Base-by-base conservation (phyloP, 331 rosid genomes). In the Quercus lobata region DNA sequence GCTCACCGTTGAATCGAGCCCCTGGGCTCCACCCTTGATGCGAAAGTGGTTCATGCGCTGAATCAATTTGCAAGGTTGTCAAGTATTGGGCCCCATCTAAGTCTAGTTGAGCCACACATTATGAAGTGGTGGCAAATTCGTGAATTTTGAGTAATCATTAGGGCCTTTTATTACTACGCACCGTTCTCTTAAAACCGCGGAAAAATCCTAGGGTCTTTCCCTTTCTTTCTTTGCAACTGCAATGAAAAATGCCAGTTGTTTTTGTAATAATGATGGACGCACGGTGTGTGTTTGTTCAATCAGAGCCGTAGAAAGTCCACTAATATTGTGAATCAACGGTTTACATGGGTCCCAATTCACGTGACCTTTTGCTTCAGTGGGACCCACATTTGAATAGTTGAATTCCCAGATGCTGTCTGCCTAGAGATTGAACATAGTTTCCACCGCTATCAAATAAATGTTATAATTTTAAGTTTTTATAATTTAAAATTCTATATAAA, bases 1-100 rank as follows among this genome's bases (percentile, higher is more conserved):
- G 61, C 80, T 77, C 81, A 70, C 79, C 82, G 88, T 79, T 82
- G 55, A 82, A 77, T 78, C n/a, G 4, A 22, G 54, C 69, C n/a
- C 1, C n/a, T 17, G 81, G 79, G 73, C 76, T 25, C 83, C 88
- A 52, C 77, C 29, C 17, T 12, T 14, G 18, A 4, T 4, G 17
- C 56, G 41, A 58, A 21, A 2, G 32, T 65, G 35, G 1, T 5
- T 4, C 34, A 65, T 30, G 57, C 5, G 2, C 6, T 35, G 1
- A 5, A 6, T 21, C 62, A 16, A 17, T 34, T 19, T 16, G 44
- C 52, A 4, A 4, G 0, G 57, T 9, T 18, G 72, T 46, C 72
- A 72, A 7, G 1, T 19, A 1, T 0, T 15, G 75, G 30, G 75
- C 53, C 74, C 79, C 78, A 21, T 80, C 27, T 2, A 56, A 11